Evolutionary conservation across 1,284 basidiomycete species (phyloP), one percentile per base, ranked within the genome.

Genomic region (Cystobasidiaceae sp.): DNA sequence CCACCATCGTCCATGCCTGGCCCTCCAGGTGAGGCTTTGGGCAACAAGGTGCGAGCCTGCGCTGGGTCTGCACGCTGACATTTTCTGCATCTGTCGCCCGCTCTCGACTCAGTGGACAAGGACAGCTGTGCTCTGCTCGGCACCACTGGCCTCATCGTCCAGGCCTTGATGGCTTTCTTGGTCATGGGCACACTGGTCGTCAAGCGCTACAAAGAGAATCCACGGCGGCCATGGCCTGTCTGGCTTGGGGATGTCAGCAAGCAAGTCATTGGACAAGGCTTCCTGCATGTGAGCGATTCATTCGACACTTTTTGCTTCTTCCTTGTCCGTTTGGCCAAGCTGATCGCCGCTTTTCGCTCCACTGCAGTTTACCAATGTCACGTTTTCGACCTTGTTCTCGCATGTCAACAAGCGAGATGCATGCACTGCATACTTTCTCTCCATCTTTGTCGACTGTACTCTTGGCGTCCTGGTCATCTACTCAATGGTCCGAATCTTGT

Each of bases 381-480:
- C 94, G 44, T 85, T 90, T 66, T 89, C 88, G 33, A 82, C 83
- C 70, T 66, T 78, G 13, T 75, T 80, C 39, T 90, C 89, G 0
- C 79, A 85, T 46, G 82, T 84, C 49, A 82, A 82, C 1, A 80
- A 85, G 17, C 83, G 83, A 6, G 41, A 57, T 50, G 89, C 92
- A 4, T 96, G 92, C 74, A 87, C 89, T 13, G 70, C 77, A 67
- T 97, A 97, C 79, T 96, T 97, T 76, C 84, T 97, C 65, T 94
- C 97, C 75, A 89, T 98, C 61, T 80, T 94, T 33, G 81, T 97
- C 68, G 94, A 98, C 78, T 97, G 93, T 19, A 97, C 93, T 0
- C 79, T 94, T 60, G 93, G 93, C 69, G 88, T 97, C 59, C 86
- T 82, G 28, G 81, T 94, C 66, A 85, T 98, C 64, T 97, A 90